A percentile compares a stretch with the other conserved stretches of the same genome.
Evolutionary conservation across 1,284 basidiomycete species (phyloP).

Genomic region (Leccinum insigne): DNA sequence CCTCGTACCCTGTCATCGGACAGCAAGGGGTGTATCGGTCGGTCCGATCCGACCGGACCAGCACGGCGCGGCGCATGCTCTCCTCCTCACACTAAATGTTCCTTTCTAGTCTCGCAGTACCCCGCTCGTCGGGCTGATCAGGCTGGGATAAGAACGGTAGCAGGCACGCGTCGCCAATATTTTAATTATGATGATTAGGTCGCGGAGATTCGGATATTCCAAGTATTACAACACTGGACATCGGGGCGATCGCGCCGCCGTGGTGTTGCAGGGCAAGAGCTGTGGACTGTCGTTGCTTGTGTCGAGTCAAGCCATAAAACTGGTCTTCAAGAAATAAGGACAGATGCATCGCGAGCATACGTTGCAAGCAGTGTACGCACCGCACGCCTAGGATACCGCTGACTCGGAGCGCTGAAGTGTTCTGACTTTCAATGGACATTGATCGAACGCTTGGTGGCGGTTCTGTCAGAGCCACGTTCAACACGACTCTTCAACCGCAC

Average conservation of each 20-base stretch:
- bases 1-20: too few species aligned
- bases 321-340: too few species aligned
- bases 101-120: too few species aligned
- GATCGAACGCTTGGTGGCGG: not conserved
- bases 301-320: too few species aligned
- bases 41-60: too few species aligned
- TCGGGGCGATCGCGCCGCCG: not conserved
- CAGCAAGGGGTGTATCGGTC: too few species aligned
- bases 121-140: too few species aligned
- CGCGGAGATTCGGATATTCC: not conserved
- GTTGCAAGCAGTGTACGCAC: too few species aligned
- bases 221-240: not conserved
- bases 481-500: not conserved
- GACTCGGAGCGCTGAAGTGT: not conserved
- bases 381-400: not conserved
- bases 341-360: too few species aligned
- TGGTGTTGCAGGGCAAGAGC: not conserved
- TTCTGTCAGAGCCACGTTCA: not conserved
- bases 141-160: not conserved
- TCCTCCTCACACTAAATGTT: too few species aligned
- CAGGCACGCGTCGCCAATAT: not conserved
- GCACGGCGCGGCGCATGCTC: too few species aligned
- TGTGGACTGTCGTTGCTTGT: not conserved
- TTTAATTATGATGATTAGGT: not conserved
- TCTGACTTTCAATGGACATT: not conserved